These are phyloP conservation scores for Solanum okadae DNA, from an alignment of 257 asterid genomes.

Conservation along the genomic window DNA sequence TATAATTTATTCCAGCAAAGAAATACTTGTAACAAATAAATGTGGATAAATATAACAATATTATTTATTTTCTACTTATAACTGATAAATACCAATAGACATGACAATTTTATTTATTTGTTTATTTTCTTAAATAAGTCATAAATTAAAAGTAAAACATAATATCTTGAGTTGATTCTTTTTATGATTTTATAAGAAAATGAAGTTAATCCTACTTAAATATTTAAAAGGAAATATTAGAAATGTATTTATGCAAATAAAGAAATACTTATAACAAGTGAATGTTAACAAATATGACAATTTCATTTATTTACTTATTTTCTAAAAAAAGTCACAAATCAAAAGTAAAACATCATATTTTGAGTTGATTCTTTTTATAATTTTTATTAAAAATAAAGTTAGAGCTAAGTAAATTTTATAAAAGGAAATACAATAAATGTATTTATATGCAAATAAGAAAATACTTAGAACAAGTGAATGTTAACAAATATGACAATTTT, in stretches of 20 bases:
- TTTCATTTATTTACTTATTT: too few relatives aligned
- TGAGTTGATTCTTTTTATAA: neutral
- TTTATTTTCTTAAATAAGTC: neutral
- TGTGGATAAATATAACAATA: neutral
- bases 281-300: neutral
- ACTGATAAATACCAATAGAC: neutral
- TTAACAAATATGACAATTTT: neutral
- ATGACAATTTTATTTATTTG: neutral
- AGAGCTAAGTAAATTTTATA: neutral
- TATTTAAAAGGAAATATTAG: neutral
- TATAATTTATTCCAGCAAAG: neutral
- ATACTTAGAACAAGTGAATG: neutral
- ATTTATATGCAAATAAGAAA: neutral
- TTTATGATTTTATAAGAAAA: neutral
- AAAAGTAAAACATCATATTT: neutral
- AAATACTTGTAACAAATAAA: neutral
- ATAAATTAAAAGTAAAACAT: neutral
- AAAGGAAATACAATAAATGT: neutral
- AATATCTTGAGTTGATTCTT: neutral
- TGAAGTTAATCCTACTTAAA: too few relatives aligned
- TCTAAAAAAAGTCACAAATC: too few relatives aligned
- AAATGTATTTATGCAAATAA: too few relatives aligned
- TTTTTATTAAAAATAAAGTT: too few relatives aligned
- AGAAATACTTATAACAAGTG: neutral
- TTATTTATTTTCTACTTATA: neutral